These are phyloP conservation scores for Ogataea trehalophila DNA, from an alignment of 805 yeast genomes.

Conservation along the genomic window DNA sequence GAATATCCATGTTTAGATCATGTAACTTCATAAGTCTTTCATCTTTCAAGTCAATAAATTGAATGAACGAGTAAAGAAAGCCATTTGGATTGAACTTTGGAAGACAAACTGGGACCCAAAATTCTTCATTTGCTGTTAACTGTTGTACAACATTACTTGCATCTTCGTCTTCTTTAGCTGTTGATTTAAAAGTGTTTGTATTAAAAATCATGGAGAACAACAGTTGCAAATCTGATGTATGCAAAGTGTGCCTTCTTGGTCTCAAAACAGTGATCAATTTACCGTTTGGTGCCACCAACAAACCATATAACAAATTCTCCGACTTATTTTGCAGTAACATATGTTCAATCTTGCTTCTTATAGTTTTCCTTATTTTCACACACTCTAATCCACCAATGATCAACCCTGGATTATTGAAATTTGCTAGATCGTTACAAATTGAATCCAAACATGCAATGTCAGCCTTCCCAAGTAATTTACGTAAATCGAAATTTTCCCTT, in stretches of 20 bases:
- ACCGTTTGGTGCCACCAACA: constrained; percentile 61
- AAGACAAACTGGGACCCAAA: constrained; percentile 91
- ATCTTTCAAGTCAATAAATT: constrained; percentile 43
- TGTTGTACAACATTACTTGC: constrained; percentile 14
- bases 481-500: constrained; percentile 75
- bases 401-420: constrained; percentile 51
- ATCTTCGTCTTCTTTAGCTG: constrained; percentile 25
- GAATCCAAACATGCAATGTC: constrained; percentile 69
- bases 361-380: constrained; percentile 50
- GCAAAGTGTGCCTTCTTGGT: constrained; percentile 72
- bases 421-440: constrained; percentile 48
- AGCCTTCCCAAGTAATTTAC: constrained; percentile 68
- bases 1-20: constrained; percentile 21
- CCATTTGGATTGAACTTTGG: constrained; percentile 89
- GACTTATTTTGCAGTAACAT: constrained; percentile 45
- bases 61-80: constrained; percentile 76
- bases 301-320: constrained; percentile 66
- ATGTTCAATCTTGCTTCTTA: constrained; percentile 53
- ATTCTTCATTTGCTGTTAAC: constrained; percentile 50
- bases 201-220: constrained; percentile 66
- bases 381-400: constrained; percentile 64
- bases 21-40: constrained; percentile 26
- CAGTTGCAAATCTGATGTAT: constrained; percentile 76
- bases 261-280: constrained; percentile 64
- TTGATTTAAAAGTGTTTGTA: constrained; percentile 41